Base-by-base conservation (phyloP, 1,284 basidiomycete genomes). In the Papiliotrema fonsecae region DNA sequence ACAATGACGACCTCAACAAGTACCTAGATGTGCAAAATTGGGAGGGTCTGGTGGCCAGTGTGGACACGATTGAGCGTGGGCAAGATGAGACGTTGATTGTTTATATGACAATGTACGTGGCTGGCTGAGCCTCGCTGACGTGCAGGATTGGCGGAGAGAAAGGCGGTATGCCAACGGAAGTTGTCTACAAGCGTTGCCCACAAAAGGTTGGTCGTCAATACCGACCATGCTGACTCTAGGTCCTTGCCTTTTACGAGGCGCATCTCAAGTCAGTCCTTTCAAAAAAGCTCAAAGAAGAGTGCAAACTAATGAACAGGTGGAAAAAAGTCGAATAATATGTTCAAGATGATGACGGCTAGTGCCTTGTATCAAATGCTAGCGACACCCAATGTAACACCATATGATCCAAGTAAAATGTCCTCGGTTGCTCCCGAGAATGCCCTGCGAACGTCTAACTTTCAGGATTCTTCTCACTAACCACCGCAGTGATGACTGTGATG, bases 21-120 rank as follows among this genome's bases (percentile, higher is more conserved):
- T 74, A 69, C 48, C 50, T 58, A 44, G 61, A 70, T 39, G 45
- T 70, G 25, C 31, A 51, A 45, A 52, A 64, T 51, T 74, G 72
- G 72, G 72, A 74, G 51, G 50, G 64, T 10, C 32, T 65, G n/a
- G 70, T 74, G 2, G 31, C 51, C 25, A 52, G 26, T 9, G 54
- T 74, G 25, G 70, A 70, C 49, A 69, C 69, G 2, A 60, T 72
- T 16, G 70, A 73, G 54, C 56, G 62, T 21, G 52, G 49, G 3
- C 38, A 45, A 2, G 51, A 63, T 11, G 52, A 60, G 13, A 38
- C 57, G 37, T 48, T 72, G 24, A 39, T 61, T 11, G 64, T 72
- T 1, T 73, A 64, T 42, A 37, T 72, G 48, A 65, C 70, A 4
- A 72, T 74, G 72, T 72, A 50, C 58, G 72, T 65, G 30, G 40